Evolutionary conservation across 139 green algal species (phyloP), one percentile per base, ranked within the genome.

Genomic region (Chlamydomonas sp.): DNA sequence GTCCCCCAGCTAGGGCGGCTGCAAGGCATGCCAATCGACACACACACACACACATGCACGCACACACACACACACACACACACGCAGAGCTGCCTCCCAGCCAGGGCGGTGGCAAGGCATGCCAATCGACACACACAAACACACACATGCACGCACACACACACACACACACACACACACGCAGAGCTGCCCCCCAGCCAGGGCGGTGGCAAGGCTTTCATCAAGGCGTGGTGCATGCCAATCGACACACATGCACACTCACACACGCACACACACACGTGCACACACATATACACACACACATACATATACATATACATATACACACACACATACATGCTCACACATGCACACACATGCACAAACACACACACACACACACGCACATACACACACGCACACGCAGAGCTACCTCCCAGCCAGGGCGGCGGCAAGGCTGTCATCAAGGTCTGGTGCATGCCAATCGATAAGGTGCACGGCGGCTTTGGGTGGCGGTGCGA

Each of bases 171-270:
- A n/a, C n/a, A n/a, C n/a, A n/a, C n/a, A n/a, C n/a, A n/a, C n/a
- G n/a, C n/a, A n/a, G n/a, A n/a, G n/a, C n/a, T n/a, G n/a, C n/a
- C n/a, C n/a, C n/a, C n/a, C n/a, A n/a, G n/a, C n/a, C n/a, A 24
- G 54, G 13, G 54, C 54, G 29, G 13, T 63, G 13, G 54, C n/a
- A 35, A 16, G 13, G 54, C 54, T 35, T 30, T 63, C 4, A 16
- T 81, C 34, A 81, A 81, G 67, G 76, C 78, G 36, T 81, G 70
- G 67, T 81, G 76, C 61, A 73, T 81, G 71, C 76, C 76, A 2
- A 58, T 76, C 29, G 71, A 81, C 66, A 81, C 13, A 28, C 54
- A 63, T 63, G 20, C n/a, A n/a, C n/a, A n/a, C n/a, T n/a, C n/a
- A n/a, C n/a, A n/a, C n/a, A n/a, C n/a, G n/a, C n/a, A n/a, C 13